Evolutionary conservation across 148 eudicot species (phyloP), one percentile per base, ranked within the genome.

Genomic region (Polygonum aviculare): DNA sequence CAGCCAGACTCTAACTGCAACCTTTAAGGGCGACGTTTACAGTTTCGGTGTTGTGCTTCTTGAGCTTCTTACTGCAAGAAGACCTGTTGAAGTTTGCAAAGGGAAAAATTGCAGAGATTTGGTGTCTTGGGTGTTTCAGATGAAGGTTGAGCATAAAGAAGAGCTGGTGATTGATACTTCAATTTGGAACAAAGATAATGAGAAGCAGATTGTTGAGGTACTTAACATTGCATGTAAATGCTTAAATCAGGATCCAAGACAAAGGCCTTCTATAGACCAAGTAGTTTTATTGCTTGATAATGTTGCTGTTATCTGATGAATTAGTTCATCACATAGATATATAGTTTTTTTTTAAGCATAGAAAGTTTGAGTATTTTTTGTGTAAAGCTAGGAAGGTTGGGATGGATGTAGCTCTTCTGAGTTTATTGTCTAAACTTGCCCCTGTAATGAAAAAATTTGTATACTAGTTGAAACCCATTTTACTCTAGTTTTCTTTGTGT

Each of bases 1-100:
- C 45, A 85, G 96, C 73, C 98, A 94, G 77, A 88, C 93, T 35
- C 74, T 94, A 77, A 84, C 89, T 14, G 98, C 98, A n/a, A 92
- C 97, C 50, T 90, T 94, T 78, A 92, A 91, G 74, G 98, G 98
- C 5, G 98, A 94, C 76, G 97, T 94, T 2, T 94, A 92, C 70
- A 94, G 98, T 77, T 94, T 94, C 60, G 98, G 98, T 2, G 94
- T 94, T 12, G 98, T 94, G 49, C 87, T 94, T 74, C 80, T 94
- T 38, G 98, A 94, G 84, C 97, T 94, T 74, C 79, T 94, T 39
- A 94, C 98, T 0, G 87, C 93, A 16, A 83, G 96, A 69, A 82
- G 98, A 52, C 97, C 98, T 0, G 93, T 92, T 33, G 98, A 92
- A 79, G 96, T 92, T 41, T 88, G 96, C 85, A 92, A 88, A 71